phyloP scores from a whole-genome alignment of 2,329 filamentous ascomycete species.

The Alternaria sp. region DNA sequence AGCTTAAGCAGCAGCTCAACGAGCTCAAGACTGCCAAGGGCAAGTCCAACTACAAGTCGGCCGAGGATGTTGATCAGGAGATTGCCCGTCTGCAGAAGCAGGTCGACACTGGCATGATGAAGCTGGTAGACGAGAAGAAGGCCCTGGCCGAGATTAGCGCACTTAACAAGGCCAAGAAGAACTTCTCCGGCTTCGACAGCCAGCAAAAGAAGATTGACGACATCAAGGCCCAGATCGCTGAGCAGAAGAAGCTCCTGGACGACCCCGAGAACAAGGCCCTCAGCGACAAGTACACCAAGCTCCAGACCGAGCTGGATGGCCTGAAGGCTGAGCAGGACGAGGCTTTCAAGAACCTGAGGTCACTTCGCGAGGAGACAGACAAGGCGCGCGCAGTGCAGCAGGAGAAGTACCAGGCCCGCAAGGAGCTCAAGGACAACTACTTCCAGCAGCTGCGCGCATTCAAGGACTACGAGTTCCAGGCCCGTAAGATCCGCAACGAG shows the following conservation, averaged over 20 bases:
- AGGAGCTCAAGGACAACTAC: slow-evolving; percentile 89
- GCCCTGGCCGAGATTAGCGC: slow-evolving; percentile 81
- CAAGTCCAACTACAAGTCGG: slow-evolving; percentile 84
- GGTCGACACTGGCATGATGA: slow-evolving; percentile 90
- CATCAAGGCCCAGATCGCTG: slow-evolving; percentile 84
- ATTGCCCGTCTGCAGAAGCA: slow-evolving; percentile 82
- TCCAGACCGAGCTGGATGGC: slow-evolving; percentile 85
- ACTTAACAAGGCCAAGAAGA: slow-evolving; percentile 89
- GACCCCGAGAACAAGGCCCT: slow-evolving; percentile 90
- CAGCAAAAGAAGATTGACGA: slow-evolving; percentile 89
- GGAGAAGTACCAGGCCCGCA: slow-evolving; percentile 81
- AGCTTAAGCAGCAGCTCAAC: slow-evolving; percentile 81
- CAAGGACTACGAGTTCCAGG: slow-evolving; percentile 83
- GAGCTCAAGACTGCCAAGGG: slow-evolving; percentile 87
- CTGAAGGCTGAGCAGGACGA: slow-evolving; percentile 94
- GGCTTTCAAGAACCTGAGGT: slow-evolving; percentile 85
- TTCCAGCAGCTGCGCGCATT: slow-evolving; percentile 83
- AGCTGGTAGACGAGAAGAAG: slow-evolving; percentile 97
- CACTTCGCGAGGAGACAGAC: slow-evolving; percentile 83
- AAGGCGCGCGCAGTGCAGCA: slow-evolving; percentile 87
- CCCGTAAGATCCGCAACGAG: slow-evolving; percentile 77
- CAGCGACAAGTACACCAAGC: slow-evolving; percentile 82
- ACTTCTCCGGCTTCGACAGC: slow-evolving; percentile 84
- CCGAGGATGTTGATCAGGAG: slow-evolving; percentile 85
- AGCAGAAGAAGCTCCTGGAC: slow-evolving; percentile 87